Base-by-base conservation (phyloP, 2,329 filamentous ascomycete species). In the Tolypocladium album region DNA sequence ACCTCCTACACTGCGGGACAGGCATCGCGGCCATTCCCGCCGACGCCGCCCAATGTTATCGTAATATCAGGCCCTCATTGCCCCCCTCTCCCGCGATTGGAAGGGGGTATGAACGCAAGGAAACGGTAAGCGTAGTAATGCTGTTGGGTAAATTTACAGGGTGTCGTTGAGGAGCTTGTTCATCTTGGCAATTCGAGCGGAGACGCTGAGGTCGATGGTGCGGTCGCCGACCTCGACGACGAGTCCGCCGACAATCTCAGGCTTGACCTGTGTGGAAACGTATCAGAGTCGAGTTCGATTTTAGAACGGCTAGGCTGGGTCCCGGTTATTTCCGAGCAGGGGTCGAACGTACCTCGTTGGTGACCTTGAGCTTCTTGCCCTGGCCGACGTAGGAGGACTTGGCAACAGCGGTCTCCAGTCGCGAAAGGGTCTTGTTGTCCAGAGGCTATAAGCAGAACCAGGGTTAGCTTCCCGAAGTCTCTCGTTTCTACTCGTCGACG, bases 121-220 rank as follows among this genome's bases (percentile, higher is more conserved):
- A 68, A 67, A 65, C 64, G 64, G 60, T 62, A 60, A 61, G 60
- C 59, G 63, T 64, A 60, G 57, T 62, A 63, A 60, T 59, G 68
- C 64, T 63, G 66, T 61, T 67, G 65, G 59, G 55, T 64, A 61
- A 59, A 65, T 92, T 90, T 96, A 99, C 89, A 99, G 83, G 78
- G 88, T 84, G 80, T 99, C 94, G 69, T 85, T 92, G 74, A 99
- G 89, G 76, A 96, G 88, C 88, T 97, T 99, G 90, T 99, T 99
- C 86, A 99, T 90, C 87, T 92, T 96, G 76, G 90, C 85, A 78
- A 99, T 88, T 85, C 93, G 95, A 75, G 89, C 83, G 57, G 93
- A 93, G 72, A 99, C 92, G 78, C 89, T 94, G 69, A 97, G 88
- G 79, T 99, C 94, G 74, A 99, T 96, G 76, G 93, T 97, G 74